These are phyloP conservation scores for Conticribra guillardii DNA, from an alignment of 108 stramenopile genomes.

Conservation along the genomic window DNA sequence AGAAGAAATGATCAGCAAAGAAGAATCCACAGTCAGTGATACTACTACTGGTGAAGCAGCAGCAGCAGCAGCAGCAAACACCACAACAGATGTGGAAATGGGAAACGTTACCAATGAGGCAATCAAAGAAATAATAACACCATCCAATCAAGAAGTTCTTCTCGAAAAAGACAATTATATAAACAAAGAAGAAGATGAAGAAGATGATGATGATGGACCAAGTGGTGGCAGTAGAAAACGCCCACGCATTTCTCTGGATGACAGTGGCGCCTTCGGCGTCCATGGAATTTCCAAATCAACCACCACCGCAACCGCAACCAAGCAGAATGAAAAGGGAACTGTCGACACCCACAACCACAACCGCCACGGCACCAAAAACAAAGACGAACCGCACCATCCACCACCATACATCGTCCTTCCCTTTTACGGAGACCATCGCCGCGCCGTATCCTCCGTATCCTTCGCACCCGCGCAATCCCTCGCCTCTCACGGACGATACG, in stretches of 20 bases:
- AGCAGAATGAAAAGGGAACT: background rate
- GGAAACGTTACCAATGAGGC: background rate
- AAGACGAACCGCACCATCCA: background rate
- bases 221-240: background rate
- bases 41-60: no score
- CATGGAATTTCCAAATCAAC: no score
- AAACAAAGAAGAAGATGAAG: background rate
- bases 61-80: no score
- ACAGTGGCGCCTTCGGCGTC: background rate
- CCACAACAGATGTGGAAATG: no score
- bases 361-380: background rate
- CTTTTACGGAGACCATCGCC: slow-evolving; percentile 83
- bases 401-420: slow-evolving; percentile 59
- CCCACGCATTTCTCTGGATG: background rate
- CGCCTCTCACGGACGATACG: slow-evolving; percentile 1
- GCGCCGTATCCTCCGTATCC: slow-evolving; percentile 74
- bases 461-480: slow-evolving; percentile 61
- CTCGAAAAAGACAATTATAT: no score
- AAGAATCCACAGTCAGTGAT: no score
- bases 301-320: background rate
- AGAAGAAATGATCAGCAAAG: no score
- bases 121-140: background rate
- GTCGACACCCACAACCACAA: no score
- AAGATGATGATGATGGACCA: background rate
- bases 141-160: no score